Conservation (phyloP, 192 early-diverging fungal genomes). For the Rhizophlyctis rosea region DNA sequence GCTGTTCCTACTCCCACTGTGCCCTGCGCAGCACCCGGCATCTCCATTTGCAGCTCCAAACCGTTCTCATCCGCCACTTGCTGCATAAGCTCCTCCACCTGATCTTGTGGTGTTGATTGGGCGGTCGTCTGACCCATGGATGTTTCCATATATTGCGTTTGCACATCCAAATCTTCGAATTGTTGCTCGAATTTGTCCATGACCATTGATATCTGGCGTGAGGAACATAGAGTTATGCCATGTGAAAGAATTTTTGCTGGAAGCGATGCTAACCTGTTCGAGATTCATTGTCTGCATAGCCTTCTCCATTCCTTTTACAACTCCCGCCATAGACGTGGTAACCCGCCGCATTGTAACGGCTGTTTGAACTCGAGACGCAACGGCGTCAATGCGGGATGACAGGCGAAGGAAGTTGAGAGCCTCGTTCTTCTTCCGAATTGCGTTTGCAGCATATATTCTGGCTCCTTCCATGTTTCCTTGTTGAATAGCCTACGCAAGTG, state of each 20-base stretch:
- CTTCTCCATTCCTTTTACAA: conserved; percentile 92
- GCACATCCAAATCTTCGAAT: conserved; percentile 97
- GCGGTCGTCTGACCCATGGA: conserved; percentile 87
- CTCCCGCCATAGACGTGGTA: conserved; percentile 76
- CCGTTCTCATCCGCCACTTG: conserved; percentile 96
- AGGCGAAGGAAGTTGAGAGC: conserved; percentile 82
- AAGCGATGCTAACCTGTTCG: conserved; percentile 65
- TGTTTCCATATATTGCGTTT: conserved; percentile 95
- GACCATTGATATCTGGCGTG: conserved; percentile 79
- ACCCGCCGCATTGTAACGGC: conserved; percentile 90
- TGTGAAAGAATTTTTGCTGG: conserved; percentile 10
- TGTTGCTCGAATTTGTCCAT: conserved; percentile 98
- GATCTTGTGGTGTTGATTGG: conserved; percentile 80
- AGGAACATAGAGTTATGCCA: neutral
- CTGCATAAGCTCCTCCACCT: conserved; percentile 93
- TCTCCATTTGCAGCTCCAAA: conserved; percentile 75
- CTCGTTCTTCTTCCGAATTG: conserved; percentile 97
- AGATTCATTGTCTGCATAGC: conserved; percentile 95
- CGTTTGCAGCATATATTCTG: conserved; percentile 89
- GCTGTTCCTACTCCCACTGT: conserved; percentile 30
- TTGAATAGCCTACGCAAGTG: conserved; percentile 72
- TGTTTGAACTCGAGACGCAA: conserved; percentile 86
- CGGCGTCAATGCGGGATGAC: conserved; percentile 88
- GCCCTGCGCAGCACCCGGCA: conserved; percentile 44
- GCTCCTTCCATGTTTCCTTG: conserved; percentile 90